Conservation (phyloP, 192 early-diverging fungal species). For the Coemansia sp. region DNA sequence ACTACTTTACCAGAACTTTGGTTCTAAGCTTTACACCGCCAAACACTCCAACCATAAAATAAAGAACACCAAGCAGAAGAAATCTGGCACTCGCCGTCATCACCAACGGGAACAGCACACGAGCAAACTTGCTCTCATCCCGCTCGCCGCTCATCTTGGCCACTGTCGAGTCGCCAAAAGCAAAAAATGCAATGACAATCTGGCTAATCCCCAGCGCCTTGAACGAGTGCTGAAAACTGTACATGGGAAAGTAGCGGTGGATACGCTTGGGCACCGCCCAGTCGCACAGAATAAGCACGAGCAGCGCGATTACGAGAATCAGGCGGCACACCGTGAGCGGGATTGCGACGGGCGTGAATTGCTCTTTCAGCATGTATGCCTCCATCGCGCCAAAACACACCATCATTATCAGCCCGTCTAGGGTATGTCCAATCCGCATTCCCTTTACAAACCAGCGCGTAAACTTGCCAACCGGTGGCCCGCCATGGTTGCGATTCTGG, state of each 20-base stretch:
- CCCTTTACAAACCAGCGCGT: background rate
- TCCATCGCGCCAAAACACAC: slow-evolving; percentile 30
- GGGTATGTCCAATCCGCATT: slow-evolving; percentile 19
- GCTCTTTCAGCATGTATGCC: slow-evolving; percentile 27
- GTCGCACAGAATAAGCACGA: slow-evolving; percentile 34
- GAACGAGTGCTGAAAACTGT: slow-evolving; percentile 20
- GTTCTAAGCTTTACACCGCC: slow-evolving; percentile 28
- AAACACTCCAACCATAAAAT: slow-evolving; percentile 36
- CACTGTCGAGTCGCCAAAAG: slow-evolving; percentile 33
- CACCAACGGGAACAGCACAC: slow-evolving; percentile 26
- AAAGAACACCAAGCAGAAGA: slow-evolving; percentile 16
- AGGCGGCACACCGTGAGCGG: slow-evolving; percentile 39
- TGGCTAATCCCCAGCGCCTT: slow-evolving; percentile 42
- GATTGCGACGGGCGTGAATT: slow-evolving; percentile 19
- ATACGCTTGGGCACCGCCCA: slow-evolving; percentile 15
- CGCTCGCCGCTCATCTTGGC: slow-evolving; percentile 8
- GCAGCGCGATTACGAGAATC: slow-evolving; percentile 15
- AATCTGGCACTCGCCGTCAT: slow-evolving; percentile 23
- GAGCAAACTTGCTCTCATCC: slow-evolving; percentile 6
- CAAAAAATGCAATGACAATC: slow-evolving; percentile 31
- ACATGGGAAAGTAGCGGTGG: slow-evolving; percentile 40
- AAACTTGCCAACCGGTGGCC: slow-evolving; percentile 3
- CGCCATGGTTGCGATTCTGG: no score
- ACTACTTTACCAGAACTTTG: background rate
- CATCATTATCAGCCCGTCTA: slow-evolving; percentile 10